A percentile compares a stretch with the other conserved stretches of the same genome.
Conservation (phyloP, 2,329 filamentous ascomycete species). For the Sporothrix brunneoviolacea region DNA sequence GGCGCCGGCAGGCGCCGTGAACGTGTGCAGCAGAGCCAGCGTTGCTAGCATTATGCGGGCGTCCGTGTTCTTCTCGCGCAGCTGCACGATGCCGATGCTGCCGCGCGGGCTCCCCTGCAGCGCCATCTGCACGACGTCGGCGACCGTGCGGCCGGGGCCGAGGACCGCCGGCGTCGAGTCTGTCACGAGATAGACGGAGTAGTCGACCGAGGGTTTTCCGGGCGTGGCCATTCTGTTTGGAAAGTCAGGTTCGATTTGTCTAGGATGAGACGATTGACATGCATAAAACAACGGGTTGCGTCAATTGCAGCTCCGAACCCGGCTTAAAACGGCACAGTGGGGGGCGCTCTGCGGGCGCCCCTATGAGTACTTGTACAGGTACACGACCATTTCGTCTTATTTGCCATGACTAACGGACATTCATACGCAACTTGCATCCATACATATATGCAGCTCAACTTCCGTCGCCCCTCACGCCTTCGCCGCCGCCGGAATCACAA, state of each 20-base stretch:
- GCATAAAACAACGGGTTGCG: not conserved
- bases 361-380: too few species aligned
- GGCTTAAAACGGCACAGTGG: slow-evolving; percentile 10
- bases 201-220: slow-evolving; percentile 51
- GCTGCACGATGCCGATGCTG: slow-evolving; percentile 60
- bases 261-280: too few species aligned
- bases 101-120: slow-evolving; percentile 60
- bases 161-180: slow-evolving; percentile 86
- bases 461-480: too few species aligned
- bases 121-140: slow-evolving; percentile 66
- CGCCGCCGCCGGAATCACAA: slow-evolving; percentile 11
- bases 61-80: slow-evolving; percentile 79
- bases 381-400: too few species aligned
- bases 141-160: slow-evolving; percentile 57
- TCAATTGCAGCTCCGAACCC: slow-evolving; percentile 9
- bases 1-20: slow-evolving; percentile 44
- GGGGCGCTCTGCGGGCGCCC: not conserved
- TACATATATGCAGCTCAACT: too few species aligned
- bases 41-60: slow-evolving; percentile 64
- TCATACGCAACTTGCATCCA: too few species aligned
- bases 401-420: too few species aligned
- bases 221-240: too few species aligned
- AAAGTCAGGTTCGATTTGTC: not conserved
- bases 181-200: slow-evolving; percentile 84
- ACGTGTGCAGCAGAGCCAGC: slow-evolving; percentile 61